Conservation (phyloP, 352 stramenopile genomes). For the Chrysophaeum taylorii region DNA sequence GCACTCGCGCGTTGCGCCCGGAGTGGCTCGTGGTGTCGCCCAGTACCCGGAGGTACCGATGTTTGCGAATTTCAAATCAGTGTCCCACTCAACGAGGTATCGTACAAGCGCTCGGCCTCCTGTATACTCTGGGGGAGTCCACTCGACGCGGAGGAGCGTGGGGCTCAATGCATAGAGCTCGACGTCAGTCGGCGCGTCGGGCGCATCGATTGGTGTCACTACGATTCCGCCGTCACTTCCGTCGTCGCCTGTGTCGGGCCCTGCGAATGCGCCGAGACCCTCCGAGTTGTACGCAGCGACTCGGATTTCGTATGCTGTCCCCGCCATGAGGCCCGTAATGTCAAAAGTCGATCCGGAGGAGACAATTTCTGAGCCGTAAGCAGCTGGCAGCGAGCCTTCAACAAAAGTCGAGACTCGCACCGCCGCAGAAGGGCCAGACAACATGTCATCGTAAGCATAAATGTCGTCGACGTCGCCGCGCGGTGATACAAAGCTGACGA, state of each 20-base stretch:
- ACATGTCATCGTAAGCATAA: slow-evolving; percentile 69
- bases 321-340: slow-evolving; percentile 54
- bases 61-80: slow-evolving; percentile 50
- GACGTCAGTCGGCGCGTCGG: slow-evolving; percentile 26
- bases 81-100: slow-evolving; percentile 86
- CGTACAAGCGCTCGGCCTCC: slow-evolving; percentile 60
- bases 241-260: neutral
- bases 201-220: slow-evolving; percentile 31
- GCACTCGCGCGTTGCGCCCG: slow-evolving; percentile 49
- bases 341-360: slow-evolving; percentile 31
- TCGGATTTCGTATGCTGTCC: slow-evolving; percentile 65
- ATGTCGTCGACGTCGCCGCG: slow-evolving; percentile 65
- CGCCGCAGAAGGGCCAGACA: slow-evolving; percentile 72
- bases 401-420: slow-evolving; percentile 58
- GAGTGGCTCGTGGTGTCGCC: neutral
- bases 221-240: neutral
- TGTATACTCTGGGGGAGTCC: slow-evolving; percentile 47
- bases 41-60: slow-evolving; percentile 58
- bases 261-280: slow-evolving; percentile 41
- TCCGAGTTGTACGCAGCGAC: slow-evolving; percentile 65
- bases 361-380: slow-evolving; percentile 59
- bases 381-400: slow-evolving; percentile 51
- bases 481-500: slow-evolving; percentile 80
- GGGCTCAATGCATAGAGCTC: slow-evolving; percentile 44
- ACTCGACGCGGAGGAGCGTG: slow-evolving; percentile 62